Base-by-base conservation (phyloP, 805 yeast genomes). In the Tetrapisispora iriomotensis region DNA sequence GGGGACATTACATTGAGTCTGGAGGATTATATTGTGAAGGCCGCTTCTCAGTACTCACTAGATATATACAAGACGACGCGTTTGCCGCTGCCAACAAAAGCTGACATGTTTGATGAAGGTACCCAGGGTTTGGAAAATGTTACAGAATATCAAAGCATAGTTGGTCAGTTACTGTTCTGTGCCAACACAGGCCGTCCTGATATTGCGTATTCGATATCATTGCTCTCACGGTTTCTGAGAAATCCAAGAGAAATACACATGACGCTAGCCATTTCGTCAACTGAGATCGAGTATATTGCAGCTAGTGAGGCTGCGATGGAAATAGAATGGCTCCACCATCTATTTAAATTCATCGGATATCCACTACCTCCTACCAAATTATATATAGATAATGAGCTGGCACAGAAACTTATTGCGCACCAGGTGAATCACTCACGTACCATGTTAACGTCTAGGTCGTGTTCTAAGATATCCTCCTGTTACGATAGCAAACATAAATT, bases 121-220 rank as follows among this genome's bases (percentile, higher is more conserved):
- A 1, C 38, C 3, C 40, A 40, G 3, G 12, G 4, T 10, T 3
- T 32, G 13, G 12, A 12, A 5, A 15, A 28, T 17, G 19, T 36
- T 13, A 38, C 42, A 9, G 21, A 13, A 4, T 39, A 36, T n/a
- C 43, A 37, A 30, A 37, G 37, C 10, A 21, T 43, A 2, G 20
- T 43, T 18, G 42, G 38, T 13, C 41, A 40, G 14, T 18, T 43
- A 13, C 6, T 43, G 2, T 42, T 39, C 31, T 17, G 25, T n/a
- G 39, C 46, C 19, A 42, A 43, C 36, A 25, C 43, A 13, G 44
- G 41, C n/a, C 34, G 48, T 8, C 48, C 48, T 18, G 46, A 45
- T 23, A 29, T 45, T 22, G 34, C 48, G 2, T 34, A 21, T 27
- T 6, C 43, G 1, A 41, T 41, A 4, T 43, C 46, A 1, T 8